Evolutionary conservation across 2,329 filamentous ascomycete genomes (phyloP).

Genomic region (Anisogramma anomala): DNA sequence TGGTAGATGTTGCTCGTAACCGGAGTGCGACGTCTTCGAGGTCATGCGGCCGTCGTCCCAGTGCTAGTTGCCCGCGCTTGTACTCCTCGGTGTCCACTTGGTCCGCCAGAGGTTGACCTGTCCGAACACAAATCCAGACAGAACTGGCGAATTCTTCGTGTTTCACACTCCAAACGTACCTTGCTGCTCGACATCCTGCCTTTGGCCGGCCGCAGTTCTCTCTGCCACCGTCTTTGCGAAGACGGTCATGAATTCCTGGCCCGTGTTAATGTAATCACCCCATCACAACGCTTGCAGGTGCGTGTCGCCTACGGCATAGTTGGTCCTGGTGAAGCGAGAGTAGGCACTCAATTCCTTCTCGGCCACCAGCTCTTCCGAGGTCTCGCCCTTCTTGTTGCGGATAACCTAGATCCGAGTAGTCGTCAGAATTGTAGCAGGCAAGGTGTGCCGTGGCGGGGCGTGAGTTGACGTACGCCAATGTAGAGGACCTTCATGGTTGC

Average conservation of each 20-base stretch:
- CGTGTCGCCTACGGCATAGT: constrained; percentile 30
- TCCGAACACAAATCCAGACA: background rate
- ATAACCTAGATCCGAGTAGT: constrained; percentile 50
- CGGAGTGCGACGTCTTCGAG: too few relatives aligned
- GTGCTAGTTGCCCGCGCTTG: too few relatives aligned
- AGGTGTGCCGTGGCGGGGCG: constrained; percentile 14
- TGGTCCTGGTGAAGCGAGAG: constrained; percentile 66
- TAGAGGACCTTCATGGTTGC: constrained; percentile 71
- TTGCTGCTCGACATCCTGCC: constrained; percentile 75
- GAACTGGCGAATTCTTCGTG: background rate
- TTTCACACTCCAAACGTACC: constrained; percentile 30
- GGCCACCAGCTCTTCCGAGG: constrained; percentile 62
- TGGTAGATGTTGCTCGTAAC: too few relatives aligned
- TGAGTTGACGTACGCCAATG: constrained; percentile 57
- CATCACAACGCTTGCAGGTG: constrained; percentile 13
- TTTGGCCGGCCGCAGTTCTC: constrained; percentile 42
- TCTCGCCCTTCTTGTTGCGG: constrained; percentile 60
- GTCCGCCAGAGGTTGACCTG: background rate
- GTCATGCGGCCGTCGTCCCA: too few relatives aligned
- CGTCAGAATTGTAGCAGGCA: constrained; percentile 9
- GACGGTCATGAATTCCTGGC: constrained; percentile 61
- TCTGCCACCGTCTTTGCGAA: constrained; percentile 83
- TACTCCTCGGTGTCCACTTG: background rate
- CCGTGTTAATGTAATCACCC: constrained; percentile 29
- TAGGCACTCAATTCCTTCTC: constrained; percentile 71